These are phyloP conservation scores for Tolypocladium sp. DNA, from an alignment of 2,329 filamentous ascomycete genomes.

Conservation along the genomic window DNA sequence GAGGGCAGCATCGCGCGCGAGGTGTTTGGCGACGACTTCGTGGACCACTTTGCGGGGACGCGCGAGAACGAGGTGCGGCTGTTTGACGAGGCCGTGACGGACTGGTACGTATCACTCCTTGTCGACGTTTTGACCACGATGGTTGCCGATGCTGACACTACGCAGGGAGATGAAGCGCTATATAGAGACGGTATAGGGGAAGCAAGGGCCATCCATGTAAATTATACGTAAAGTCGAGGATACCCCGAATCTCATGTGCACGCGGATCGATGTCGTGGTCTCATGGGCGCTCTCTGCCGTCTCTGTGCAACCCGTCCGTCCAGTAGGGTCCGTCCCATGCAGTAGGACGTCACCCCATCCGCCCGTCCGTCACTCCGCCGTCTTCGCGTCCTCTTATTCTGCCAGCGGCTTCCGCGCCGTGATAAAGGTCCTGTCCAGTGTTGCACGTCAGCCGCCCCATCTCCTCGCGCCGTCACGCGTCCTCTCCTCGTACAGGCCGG, in stretches of 20 bases:
- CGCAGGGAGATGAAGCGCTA: slow-evolving; percentile 67
- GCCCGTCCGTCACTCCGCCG: background rate
- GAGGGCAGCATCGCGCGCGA: slow-evolving; percentile 83
- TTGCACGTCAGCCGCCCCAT: background rate
- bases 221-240: background rate
- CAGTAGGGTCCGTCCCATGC: too few species aligned
- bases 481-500: too few species aligned
- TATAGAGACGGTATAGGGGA: slow-evolving; percentile 8
- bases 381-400: background rate
- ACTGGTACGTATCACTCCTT: slow-evolving; percentile 67
- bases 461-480: too few species aligned
- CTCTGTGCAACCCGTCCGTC: background rate
- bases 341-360: background rate
- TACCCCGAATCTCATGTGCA: background rate
- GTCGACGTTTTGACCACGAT: too few species aligned
- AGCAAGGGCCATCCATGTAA: background rate
- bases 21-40: slow-evolving; percentile 89
- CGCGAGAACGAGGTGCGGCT: slow-evolving; percentile 82
- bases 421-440: slow-evolving; percentile 16
- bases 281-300: background rate
- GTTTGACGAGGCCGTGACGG: slow-evolving; percentile 94
- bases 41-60: slow-evolving; percentile 90
- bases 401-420: slow-evolving; percentile 19
- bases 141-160: slow-evolving; percentile 8
- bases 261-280: background rate